A percentile compares a stretch with the other conserved stretches of the same genome.
These are phyloP conservation scores for Leccinum pachyderme DNA, from an alignment of 1,284 basidiomycete genomes.

Conservation along the genomic window DNA sequence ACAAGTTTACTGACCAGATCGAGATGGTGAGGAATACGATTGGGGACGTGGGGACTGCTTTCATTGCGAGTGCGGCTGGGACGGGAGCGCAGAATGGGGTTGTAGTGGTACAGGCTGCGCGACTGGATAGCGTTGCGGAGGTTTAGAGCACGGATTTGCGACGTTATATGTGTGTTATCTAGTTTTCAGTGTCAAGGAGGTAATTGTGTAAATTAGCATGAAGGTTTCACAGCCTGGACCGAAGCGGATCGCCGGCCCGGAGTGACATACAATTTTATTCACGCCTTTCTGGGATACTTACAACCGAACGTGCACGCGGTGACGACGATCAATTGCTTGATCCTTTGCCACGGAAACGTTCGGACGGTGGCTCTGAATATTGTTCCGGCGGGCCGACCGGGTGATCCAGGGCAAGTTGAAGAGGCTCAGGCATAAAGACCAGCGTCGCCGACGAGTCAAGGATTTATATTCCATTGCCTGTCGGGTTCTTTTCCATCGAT, in stretches of 20 bases:
- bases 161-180: background rate
- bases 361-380: background rate
- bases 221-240: background rate
- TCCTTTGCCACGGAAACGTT: background rate
- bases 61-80: constrained; percentile 42
- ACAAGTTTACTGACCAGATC: constrained; percentile 37
- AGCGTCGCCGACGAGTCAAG: background rate
- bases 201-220: background rate
- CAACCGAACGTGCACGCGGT: constrained; percentile 3
- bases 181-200: background rate
- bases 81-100: constrained; percentile 19
- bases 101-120: constrained; percentile 25
- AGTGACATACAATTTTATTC: background rate
- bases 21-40: constrained; percentile 63
- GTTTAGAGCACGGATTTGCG: background rate
- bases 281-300: background rate
- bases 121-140: background rate
- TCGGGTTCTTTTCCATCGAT: background rate
- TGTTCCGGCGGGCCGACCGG: background rate
- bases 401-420: background rate
- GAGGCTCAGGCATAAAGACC: background rate
- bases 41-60: constrained; percentile 69
- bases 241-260: background rate
- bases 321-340: background rate
- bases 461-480: background rate